A percentile compares a stretch with the other conserved stretches of the same genome.
These are phyloP conservation scores for Aspergillus spinulosporus DNA, from an alignment of 2,329 filamentous ascomycete species.

Conservation along the genomic window DNA sequence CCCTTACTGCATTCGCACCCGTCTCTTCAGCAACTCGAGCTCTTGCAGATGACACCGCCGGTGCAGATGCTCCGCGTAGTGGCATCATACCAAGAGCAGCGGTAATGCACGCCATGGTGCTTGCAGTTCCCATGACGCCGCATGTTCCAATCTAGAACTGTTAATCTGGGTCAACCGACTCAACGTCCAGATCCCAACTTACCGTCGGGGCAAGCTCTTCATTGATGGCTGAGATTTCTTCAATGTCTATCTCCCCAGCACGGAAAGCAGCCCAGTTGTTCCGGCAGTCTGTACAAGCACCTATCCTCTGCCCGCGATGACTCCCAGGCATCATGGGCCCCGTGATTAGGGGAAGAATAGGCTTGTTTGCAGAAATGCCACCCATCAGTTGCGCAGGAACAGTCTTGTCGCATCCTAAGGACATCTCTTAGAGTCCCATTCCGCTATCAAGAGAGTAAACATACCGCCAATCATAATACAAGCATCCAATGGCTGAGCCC, in stretches of 20 bases:
- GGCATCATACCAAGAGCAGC: constrained; percentile 57
- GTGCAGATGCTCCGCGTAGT: constrained; percentile 53
- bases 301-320: constrained; percentile 63
- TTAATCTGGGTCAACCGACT: not conserved
- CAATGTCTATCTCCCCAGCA: constrained; percentile 66
- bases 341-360: constrained; percentile 66
- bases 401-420: constrained; percentile 71
- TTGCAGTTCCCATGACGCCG: constrained; percentile 60
- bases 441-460: constrained; percentile 10
- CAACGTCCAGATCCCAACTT: constrained; percentile 24
- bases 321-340: constrained; percentile 76
- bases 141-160: constrained; percentile 49
- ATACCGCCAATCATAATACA: constrained; percentile 64
- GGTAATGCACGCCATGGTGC: constrained; percentile 58
- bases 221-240: constrained; percentile 69
- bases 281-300: constrained; percentile 73
- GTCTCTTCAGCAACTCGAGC: constrained; percentile 57
- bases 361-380: constrained; percentile 72
- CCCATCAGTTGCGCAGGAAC: constrained; percentile 75
- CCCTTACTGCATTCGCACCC: constrained; percentile 51
- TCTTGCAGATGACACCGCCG: constrained; percentile 54
- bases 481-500: constrained; percentile 68
- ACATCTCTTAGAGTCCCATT: not conserved
- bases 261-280: constrained; percentile 72
- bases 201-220: constrained; percentile 72